These are phyloP conservation scores for Beta lomatogona DNA, from an alignment of 179 eudicot genomes.

Conservation along the genomic window DNA sequence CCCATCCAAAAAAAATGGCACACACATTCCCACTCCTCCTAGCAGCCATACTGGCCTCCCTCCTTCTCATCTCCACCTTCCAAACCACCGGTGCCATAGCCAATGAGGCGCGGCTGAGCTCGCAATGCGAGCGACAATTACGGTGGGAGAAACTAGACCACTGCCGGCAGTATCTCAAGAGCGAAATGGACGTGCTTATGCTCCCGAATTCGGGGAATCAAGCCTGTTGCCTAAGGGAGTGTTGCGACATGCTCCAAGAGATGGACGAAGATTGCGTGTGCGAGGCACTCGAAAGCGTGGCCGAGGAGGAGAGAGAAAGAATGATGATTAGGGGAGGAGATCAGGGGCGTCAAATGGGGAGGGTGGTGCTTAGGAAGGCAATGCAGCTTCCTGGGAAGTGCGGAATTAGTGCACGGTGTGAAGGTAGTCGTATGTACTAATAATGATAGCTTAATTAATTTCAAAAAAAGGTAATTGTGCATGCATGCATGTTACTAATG, in stretches of 20 bases:
- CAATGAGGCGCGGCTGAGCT: slow-evolving; percentile 10
- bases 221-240: slow-evolving; percentile 30
- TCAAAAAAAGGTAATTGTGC: neutral
- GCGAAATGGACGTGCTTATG: slow-evolving; percentile 8
- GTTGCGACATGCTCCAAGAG: slow-evolving; percentile 24
- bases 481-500: neutral
- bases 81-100: neutral
- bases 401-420: slow-evolving; percentile 9
- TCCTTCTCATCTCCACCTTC: slow-evolving; percentile 13
- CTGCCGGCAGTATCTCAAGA: slow-evolving; percentile 29
- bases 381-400: slow-evolving; percentile 25
- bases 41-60: slow-evolving; percentile 5
- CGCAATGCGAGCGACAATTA: slow-evolving; percentile 23
- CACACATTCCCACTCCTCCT: slow-evolving; percentile 1
- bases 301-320: slow-evolving; percentile 12
- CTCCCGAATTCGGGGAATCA: slow-evolving; percentile 13
- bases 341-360: slow-evolving; percentile 1
- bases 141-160: slow-evolving; percentile 30
- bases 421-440: neutral
- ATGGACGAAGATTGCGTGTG: slow-evolving; percentile 35
- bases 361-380: slow-evolving; percentile 21
- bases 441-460: neutral
- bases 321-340: slow-evolving; percentile 13
- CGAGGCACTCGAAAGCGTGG: slow-evolving; percentile 17
- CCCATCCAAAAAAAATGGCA: neutral